These are phyloP conservation scores for Aureobasidium sp. DNA, from an alignment of 2,329 filamentous ascomycete genomes.

Conservation along the genomic window DNA sequence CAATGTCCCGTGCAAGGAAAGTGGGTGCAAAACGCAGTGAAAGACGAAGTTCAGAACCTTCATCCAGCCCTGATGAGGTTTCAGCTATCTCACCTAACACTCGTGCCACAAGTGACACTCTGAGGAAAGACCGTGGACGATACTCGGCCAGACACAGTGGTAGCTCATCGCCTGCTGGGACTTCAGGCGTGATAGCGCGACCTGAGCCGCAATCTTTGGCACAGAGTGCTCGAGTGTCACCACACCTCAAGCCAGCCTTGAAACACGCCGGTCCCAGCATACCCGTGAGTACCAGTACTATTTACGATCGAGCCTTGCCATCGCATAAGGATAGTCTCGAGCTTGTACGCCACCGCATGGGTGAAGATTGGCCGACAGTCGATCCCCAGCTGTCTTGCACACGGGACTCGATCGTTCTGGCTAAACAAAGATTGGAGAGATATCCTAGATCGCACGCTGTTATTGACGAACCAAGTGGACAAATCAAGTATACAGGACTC, in stretches of 20 bases:
- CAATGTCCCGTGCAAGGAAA: neutral
- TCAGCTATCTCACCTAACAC: neutral
- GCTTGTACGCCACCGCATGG: constrained; percentile 21
- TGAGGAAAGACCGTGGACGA: neutral
- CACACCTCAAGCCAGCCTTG: neutral
- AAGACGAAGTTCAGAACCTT: neutral
- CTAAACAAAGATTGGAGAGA: constrained; percentile 23
- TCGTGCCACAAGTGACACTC: neutral
- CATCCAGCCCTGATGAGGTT: neutral
- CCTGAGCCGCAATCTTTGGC: neutral
- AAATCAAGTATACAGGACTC: constrained; percentile 22
- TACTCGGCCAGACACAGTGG: neutral
- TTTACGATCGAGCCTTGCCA: constrained; percentile 21
- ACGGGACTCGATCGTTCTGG: constrained; percentile 25
- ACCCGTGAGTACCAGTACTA: constrained; percentile 20
- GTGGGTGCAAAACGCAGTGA: neutral
- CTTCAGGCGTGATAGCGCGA: too few relatives aligned
- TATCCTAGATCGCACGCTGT: constrained; percentile 16
- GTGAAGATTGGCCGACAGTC: constrained; percentile 16
- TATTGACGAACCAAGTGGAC: neutral
- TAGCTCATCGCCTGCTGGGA: neutral
- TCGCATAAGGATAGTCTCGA: constrained; percentile 28
- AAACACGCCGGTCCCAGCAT: constrained; percentile 8
- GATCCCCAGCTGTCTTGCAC: constrained; percentile 22
- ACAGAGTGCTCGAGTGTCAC: neutral